Percentiles rank a stretch among this genome's conserved stretches.
phyloP scores from a whole-genome alignment of 257 asterid species.

The Thymus quinquecostatus region DNA sequence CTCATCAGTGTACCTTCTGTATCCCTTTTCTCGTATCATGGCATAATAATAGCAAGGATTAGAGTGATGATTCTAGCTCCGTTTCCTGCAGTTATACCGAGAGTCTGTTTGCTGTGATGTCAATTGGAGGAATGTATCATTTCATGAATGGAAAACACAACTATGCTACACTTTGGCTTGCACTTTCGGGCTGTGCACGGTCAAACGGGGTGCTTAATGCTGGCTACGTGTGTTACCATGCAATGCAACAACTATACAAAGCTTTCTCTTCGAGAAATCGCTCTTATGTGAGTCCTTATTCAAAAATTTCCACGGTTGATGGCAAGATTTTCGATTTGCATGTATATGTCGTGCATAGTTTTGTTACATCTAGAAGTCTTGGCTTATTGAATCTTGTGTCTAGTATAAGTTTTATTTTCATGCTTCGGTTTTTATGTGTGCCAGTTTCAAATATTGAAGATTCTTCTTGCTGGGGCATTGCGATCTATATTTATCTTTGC shows the following conservation, averaged over 20 bases:
- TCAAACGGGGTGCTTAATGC: constrained; percentile 94
- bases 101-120: constrained; percentile 78
- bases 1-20: constrained; percentile 76
- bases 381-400: not conserved
- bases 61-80: constrained; percentile 32
- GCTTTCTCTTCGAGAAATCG: constrained; percentile 46
- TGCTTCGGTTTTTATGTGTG: constrained; percentile 24
- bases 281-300: constrained; percentile 54
- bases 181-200: constrained; percentile 82
- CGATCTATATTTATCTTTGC: constrained; percentile 57
- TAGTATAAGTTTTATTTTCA: constrained; percentile 8
- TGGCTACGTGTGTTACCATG: constrained; percentile 74
- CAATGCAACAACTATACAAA: constrained; percentile 62
- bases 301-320: not conserved
- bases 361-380: not conserved
- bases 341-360: not conserved
- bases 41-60: constrained; percentile 20
- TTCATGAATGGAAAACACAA: constrained; percentile 55
- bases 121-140: constrained; percentile 76
- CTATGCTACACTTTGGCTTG: constrained; percentile 67
- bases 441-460: constrained; percentile 59
- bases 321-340: constrained; percentile 8
- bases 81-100: constrained; percentile 76
- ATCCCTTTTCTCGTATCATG: constrained; percentile 29
- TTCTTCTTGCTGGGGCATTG: constrained; percentile 64